These are phyloP conservation scores for Chrysanthemum lavandulifolium DNA, from an alignment of 129 eudicot species.

Conservation along the genomic window DNA sequence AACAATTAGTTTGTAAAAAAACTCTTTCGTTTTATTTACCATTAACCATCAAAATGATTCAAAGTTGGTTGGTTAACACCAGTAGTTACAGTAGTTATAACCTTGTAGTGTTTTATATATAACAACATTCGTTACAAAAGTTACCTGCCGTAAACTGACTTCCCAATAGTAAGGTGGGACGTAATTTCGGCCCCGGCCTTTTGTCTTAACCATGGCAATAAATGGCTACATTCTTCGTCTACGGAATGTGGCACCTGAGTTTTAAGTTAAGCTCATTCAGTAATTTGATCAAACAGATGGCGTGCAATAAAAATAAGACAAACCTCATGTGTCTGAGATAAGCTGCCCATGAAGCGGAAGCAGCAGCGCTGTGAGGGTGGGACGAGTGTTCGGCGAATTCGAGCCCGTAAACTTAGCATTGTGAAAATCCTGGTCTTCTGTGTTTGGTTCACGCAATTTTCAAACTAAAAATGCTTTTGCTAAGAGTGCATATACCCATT, in stretches of 20 bases:
- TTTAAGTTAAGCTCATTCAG: not conserved
- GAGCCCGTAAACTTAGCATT: conserved; percentile 27
- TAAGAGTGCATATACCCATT: too few relatives aligned
- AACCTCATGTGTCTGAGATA: conserved; percentile 35
- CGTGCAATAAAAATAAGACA: not conserved
- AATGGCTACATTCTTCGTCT: conserved; percentile 44
- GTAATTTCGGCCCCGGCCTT: conserved; percentile 67
- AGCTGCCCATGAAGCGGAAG: conserved; percentile 16
- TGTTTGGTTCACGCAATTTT: not conserved
- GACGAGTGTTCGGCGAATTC: conserved; percentile 35
- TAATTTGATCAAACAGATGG: conserved; percentile 36
- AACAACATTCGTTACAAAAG: not conserved
- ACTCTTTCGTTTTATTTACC: too few relatives aligned
- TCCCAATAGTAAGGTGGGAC: conserved; percentile 57
- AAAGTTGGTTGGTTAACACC: too few relatives aligned
- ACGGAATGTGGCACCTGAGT: conserved; percentile 24
- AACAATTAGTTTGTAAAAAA: too few relatives aligned
- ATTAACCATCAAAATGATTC: too few relatives aligned
- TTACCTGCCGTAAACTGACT: conserved; percentile 59
- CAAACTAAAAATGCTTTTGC: too few relatives aligned
- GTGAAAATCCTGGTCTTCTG: not conserved
- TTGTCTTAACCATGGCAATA: conserved; percentile 65
- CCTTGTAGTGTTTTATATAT: too few relatives aligned
- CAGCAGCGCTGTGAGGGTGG: conserved; percentile 3
- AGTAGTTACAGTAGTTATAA: too few relatives aligned